A percentile compares a stretch with the other conserved stretches of the same genome.
Evolutionary conservation across 768 basidiomycete genomes (phyloP).

Genomic region (Lepiota venenata): DNA sequence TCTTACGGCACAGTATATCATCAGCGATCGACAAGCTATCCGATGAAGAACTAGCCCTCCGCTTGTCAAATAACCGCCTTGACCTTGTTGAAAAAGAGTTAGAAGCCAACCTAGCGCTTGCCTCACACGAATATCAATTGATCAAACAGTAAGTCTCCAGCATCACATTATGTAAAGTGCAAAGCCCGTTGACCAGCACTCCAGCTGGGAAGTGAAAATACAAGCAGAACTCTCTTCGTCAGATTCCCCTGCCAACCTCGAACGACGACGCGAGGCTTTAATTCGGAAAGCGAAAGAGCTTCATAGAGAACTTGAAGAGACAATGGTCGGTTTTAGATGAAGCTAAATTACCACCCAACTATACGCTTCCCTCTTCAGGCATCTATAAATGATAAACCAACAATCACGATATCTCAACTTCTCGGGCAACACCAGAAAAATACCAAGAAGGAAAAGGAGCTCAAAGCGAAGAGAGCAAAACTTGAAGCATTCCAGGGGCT

Average conservation of each 20-base stretch:
- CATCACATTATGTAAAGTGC: background rate
- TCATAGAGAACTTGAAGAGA: constrained; percentile 33
- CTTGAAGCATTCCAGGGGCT: constrained; percentile 46
- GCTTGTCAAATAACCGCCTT: constrained; percentile 30
- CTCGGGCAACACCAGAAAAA: constrained; percentile 35
- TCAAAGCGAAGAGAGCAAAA: constrained; percentile 41
- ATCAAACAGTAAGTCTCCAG: constrained; percentile 31
- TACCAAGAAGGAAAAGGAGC: constrained; percentile 28
- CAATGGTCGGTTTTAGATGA: constrained; percentile 23
- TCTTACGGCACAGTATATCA: constrained; percentile 28
- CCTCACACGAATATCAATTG: constrained; percentile 32
- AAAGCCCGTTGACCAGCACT: background rate
- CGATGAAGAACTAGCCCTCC: constrained; percentile 24
- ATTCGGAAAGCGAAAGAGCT: constrained; percentile 46
- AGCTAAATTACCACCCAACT: background rate
- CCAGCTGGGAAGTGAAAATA: constrained; percentile 34
- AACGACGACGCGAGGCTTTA: constrained; percentile 38
- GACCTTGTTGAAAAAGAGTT: constrained; percentile 35
- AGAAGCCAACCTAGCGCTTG: constrained; percentile 25
- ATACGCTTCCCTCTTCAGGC: constrained; percentile 17
- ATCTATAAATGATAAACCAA: constrained; percentile 26
- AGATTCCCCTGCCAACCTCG: constrained; percentile 28
- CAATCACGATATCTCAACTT: constrained; percentile 35
- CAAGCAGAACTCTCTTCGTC: constrained; percentile 19
- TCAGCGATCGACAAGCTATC: constrained; percentile 32